Conservation (phyloP, 768 basidiomycete species). For the Xerocomus spinulosus region DNA sequence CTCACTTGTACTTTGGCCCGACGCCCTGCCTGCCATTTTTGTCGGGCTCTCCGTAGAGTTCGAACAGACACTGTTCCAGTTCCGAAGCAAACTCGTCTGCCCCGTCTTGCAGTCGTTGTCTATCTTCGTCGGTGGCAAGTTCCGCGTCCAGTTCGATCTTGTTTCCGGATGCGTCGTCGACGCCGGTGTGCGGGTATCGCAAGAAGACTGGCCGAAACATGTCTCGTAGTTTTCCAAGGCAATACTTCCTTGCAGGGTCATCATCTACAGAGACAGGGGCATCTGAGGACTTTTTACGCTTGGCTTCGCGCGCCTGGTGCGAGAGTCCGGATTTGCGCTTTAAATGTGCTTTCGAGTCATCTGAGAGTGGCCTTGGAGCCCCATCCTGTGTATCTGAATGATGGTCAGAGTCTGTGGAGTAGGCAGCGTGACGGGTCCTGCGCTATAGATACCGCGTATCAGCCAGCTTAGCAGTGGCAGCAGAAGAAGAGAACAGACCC, state of each 20-base stretch:
- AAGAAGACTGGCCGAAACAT: slow-evolving; percentile 67
- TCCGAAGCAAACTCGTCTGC: slow-evolving; percentile 64
- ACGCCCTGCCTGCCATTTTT: slow-evolving; percentile 60
- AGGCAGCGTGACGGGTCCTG: slow-evolving; percentile 36
- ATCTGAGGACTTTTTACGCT: slow-evolving; percentile 47
- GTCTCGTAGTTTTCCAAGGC: slow-evolving; percentile 69
- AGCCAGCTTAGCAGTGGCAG: slow-evolving; percentile 11
- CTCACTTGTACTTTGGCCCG: slow-evolving; percentile 78
- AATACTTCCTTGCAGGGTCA: slow-evolving; percentile 79
- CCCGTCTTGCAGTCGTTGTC: slow-evolving; percentile 46
- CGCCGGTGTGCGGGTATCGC: slow-evolving; percentile 56
- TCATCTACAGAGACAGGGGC: slow-evolving; percentile 40
- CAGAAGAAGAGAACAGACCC: slow-evolving; percentile 37
- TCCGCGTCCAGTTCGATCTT: slow-evolving; percentile 44
- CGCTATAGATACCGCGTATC: slow-evolving; percentile 35
- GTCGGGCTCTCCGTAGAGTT: slow-evolving; percentile 73
- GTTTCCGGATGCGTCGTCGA: slow-evolving; percentile 28
- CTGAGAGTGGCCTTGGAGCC: slow-evolving; percentile 9
- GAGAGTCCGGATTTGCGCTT: slow-evolving; percentile 55
- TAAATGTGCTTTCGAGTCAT: slow-evolving; percentile 24
- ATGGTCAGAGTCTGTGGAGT: slow-evolving; percentile 41
- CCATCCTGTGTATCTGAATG: slow-evolving; percentile 32
- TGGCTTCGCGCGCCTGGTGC: slow-evolving; percentile 35
- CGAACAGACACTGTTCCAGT: slow-evolving; percentile 74
- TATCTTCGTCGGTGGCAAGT: slow-evolving; percentile 59